Conservation (phyloP, 495 filamentous ascomycete genomes). For the Aspergillus ellipticus region DNA sequence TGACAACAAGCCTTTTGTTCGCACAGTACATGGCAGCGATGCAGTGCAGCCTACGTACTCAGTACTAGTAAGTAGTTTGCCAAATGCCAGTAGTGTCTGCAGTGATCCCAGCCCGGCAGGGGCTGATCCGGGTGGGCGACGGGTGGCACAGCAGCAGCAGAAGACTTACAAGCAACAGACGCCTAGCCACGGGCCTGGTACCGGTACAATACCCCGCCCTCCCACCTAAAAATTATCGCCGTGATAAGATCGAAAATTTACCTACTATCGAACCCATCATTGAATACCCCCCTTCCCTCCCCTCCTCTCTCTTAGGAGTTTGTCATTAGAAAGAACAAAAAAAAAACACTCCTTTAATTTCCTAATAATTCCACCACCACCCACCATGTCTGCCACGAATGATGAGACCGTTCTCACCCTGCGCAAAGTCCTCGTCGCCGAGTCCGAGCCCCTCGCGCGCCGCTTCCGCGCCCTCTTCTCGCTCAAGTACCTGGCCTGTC, state of each 20-base stretch:
- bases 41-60: too few species aligned
- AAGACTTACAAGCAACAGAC: conserved; percentile 13
- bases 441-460: conserved; percentile 74
- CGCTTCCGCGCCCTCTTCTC: conserved; percentile 98
- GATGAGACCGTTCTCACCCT: conserved; percentile 52
- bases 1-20: too few species aligned
- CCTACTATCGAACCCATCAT: not conserved
- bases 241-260: conserved; percentile 32
- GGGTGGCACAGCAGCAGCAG: not conserved
- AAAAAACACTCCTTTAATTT: not conserved
- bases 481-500: conserved; percentile 83
- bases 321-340: too few species aligned
- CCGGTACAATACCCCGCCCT: conserved; percentile 36
- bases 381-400: conserved; percentile 14
- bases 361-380: conserved; percentile 13
- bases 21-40: too few species aligned
- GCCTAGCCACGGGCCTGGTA: conserved; percentile 10
- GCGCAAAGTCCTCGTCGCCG: conserved; percentile 71
- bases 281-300: not conserved
- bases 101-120: not conserved
- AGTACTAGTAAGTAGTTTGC: too few species aligned
- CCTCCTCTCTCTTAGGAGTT: not conserved
- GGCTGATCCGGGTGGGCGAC: not conserved
- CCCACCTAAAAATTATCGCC: conserved; percentile 31
- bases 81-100: too few species aligned